phyloP scores from a whole-genome alignment of 2,329 filamentous ascomycete species.

The Cladosporium colombiae region DNA sequence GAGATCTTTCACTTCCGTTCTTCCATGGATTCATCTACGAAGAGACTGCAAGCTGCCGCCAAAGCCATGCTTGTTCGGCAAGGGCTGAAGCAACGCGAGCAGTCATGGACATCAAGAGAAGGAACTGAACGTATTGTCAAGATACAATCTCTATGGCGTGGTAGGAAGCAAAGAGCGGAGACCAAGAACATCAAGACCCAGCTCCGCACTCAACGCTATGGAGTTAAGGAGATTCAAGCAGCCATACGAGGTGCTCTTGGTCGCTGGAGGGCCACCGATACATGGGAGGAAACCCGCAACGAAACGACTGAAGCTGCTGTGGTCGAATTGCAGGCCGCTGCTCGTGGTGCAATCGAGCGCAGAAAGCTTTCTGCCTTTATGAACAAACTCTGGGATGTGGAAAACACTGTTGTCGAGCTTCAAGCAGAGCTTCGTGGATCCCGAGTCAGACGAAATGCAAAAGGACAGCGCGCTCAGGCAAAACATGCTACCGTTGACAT shows the following conservation, averaged over 20 bases:
- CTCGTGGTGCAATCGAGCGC: slow-evolving; percentile 72
- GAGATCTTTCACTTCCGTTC: slow-evolving; percentile 81
- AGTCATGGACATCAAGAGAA: slow-evolving; percentile 64
- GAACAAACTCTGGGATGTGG: slow-evolving; percentile 85
- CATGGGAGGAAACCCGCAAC: slow-evolving; percentile 45
- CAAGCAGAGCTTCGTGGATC: slow-evolving; percentile 68
- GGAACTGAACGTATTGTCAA: slow-evolving; percentile 69
- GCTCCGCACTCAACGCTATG: slow-evolving; percentile 48
- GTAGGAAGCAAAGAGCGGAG: slow-evolving; percentile 55
- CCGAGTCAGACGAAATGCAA: slow-evolving; percentile 44
- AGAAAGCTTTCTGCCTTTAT: slow-evolving; percentile 77
- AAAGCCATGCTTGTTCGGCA: slow-evolving; percentile 75
- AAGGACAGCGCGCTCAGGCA: slow-evolving; percentile 60
- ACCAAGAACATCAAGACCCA: slow-evolving; percentile 50
- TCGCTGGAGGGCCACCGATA: slow-evolving; percentile 53
- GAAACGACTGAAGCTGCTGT: slow-evolving; percentile 38
- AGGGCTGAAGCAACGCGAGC: slow-evolving; percentile 62
- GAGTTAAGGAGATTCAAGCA: slow-evolving; percentile 46
- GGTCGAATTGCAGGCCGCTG: slow-evolving; percentile 43
- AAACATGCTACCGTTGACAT: slow-evolving; percentile 63
- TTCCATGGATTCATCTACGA: slow-evolving; percentile 78
- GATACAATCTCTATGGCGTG: slow-evolving; percentile 79
- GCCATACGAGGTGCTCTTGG: slow-evolving; percentile 55
- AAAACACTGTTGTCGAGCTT: slow-evolving; percentile 73
- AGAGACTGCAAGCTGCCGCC: slow-evolving; percentile 74